phyloP scores from a whole-genome alignment of 2,329 filamentous ascomycete species.

The Ciborinia camelliae region DNA sequence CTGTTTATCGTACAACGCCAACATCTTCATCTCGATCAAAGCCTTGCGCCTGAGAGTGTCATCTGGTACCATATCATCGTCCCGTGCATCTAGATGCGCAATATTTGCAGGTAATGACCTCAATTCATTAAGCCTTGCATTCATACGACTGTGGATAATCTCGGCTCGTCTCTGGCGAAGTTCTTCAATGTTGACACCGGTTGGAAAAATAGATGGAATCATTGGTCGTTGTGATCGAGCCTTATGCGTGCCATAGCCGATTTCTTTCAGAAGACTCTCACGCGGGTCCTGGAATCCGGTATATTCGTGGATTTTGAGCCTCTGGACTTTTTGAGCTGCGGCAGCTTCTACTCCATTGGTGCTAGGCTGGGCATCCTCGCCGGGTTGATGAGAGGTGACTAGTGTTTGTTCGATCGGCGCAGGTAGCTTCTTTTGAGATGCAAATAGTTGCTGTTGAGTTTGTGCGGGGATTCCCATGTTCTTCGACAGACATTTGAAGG shows the following conservation, averaged over 20 bases:
- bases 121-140: constrained; percentile 77
- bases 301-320: constrained; percentile 53
- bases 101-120: constrained; percentile 82
- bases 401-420: constrained; percentile 25
- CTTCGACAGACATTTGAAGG: constrained; percentile 86
- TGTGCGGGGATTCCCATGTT: constrained; percentile 76
- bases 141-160: constrained; percentile 86
- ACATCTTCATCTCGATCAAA: constrained; percentile 91
- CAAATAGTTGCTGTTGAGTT: constrained; percentile 80
- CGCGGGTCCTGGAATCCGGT: constrained; percentile 67
- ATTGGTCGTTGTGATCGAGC: constrained; percentile 72
- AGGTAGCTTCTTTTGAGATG: constrained; percentile 58
- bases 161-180: constrained; percentile 83
- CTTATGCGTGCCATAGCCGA: constrained; percentile 78
- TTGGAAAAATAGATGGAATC: constrained; percentile 83
- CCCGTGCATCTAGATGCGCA: constrained; percentile 76
- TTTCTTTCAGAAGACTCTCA: constrained; percentile 44
- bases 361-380: constrained; percentile 38
- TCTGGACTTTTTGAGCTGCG: constrained; percentile 34
- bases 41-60: constrained; percentile 83
- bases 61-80: constrained; percentile 67
- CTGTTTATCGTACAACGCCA: constrained; percentile 85
- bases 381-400: constrained; percentile 28
- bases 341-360: constrained; percentile 39
- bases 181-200: constrained; percentile 83